Conservation (phyloP, 164 flowering plant species). For the Sextonia rubra region DNA sequence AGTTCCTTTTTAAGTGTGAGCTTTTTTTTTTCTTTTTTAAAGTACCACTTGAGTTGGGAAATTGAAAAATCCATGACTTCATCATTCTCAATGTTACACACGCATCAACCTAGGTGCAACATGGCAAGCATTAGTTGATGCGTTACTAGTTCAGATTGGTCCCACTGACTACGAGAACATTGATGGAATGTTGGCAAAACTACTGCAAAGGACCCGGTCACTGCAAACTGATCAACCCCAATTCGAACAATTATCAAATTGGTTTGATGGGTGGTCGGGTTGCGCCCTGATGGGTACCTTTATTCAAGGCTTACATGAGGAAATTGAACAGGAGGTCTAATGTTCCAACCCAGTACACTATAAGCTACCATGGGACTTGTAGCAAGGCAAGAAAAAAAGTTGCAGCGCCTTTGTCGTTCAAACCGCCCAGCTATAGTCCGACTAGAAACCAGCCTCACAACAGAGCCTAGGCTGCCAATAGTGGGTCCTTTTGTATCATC, state of each 20-base stretch:
- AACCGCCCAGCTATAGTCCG: not conserved
- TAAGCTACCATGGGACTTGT: not conserved
- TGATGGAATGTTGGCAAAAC: not conserved
- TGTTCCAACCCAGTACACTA: not conserved
- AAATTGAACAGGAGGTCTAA: not conserved
- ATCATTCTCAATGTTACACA: not conserved
- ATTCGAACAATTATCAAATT: not conserved
- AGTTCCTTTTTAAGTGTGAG: not conserved
- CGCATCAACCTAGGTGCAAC: not conserved
- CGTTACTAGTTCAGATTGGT: not conserved
- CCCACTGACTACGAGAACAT: conserved; percentile 4
- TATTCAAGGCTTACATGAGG: not conserved
- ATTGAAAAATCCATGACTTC: not conserved
- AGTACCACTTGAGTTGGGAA: not conserved
- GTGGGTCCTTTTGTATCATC: not conserved
- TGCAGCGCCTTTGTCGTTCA: not conserved
- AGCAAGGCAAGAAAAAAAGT: not conserved
- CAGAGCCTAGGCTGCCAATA: not conserved
- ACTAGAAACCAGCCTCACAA: no score
- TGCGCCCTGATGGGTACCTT: not conserved
- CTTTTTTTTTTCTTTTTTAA: not conserved
- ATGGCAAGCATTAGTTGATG: not conserved
- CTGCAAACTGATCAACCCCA: no score
- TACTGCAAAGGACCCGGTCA: not conserved
- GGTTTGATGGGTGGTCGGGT: no score